A percentile compares a stretch with the other conserved stretches of the same genome.
Conservation (phyloP, 768 basidiomycete species). For the Erythrobasidium yunnanense region DNA sequence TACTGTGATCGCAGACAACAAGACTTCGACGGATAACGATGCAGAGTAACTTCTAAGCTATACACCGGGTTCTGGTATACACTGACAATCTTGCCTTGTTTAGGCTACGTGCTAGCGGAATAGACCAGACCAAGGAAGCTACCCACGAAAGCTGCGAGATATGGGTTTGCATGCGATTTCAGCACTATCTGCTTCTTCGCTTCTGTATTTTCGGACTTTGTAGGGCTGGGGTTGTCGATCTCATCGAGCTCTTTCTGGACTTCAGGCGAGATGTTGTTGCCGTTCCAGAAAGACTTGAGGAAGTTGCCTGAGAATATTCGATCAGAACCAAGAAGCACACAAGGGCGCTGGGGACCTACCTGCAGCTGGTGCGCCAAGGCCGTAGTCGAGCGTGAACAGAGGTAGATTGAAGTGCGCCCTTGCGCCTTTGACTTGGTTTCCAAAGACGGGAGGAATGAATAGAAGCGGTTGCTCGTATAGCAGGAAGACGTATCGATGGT, state of each 20-base stretch:
- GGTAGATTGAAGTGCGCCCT: conserved; percentile 21
- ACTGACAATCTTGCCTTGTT: too few species aligned
- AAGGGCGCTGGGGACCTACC: neutral
- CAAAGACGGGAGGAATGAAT: conserved; percentile 17
- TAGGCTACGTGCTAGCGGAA: neutral
- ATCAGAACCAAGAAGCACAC: neutral
- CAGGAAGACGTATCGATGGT: conserved; percentile 21
- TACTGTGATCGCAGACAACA: too few species aligned
- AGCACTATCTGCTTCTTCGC: neutral
- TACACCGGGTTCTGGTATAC: too few species aligned
- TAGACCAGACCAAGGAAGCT: conserved; percentile 1
- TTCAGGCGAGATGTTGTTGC: neutral
- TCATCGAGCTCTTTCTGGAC: neutral
- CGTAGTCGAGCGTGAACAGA: conserved; percentile 13
- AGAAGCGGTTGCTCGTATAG: conserved; percentile 18
- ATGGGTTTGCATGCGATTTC: conserved; percentile 1
- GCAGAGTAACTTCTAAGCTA: too few species aligned
- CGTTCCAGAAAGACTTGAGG: conserved; percentile 13
- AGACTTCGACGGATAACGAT: too few species aligned
- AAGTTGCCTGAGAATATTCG: conserved; percentile 4
- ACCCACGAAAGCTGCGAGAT: conserved; percentile 7
- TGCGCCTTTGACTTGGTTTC: neutral
- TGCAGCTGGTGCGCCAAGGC: neutral
- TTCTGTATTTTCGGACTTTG: too few species aligned
- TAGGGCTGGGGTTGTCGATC: too few species aligned